phyloP scores from a whole-genome alignment of 257 asterid genomes.

The Penstemon davidsonii region DNA sequence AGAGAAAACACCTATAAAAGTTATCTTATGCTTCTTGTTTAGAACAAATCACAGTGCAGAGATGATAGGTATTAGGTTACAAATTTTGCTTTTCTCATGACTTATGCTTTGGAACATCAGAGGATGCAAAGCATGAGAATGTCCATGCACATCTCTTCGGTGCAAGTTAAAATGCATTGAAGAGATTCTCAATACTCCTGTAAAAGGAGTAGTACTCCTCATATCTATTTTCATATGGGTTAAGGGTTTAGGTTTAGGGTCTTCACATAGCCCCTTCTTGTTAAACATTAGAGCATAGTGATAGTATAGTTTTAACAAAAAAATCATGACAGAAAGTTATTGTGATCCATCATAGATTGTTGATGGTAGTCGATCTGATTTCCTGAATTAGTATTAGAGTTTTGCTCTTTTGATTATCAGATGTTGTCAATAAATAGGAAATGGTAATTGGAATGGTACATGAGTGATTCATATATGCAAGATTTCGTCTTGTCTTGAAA shows the following conservation, averaged over 20 bases:
- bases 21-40: constrained; percentile 12
- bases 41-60: constrained; percentile 2
- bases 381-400: constrained; percentile 3
- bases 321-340: not conserved
- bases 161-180: not conserved
- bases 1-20: not conserved
- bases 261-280: no score
- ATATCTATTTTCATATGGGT: no score
- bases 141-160: constrained; percentile 15
- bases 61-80: not conserved
- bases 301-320: no score
- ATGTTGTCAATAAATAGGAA: constrained; percentile 13
- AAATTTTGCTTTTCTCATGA: not conserved
- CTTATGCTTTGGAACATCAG: constrained; percentile 5
- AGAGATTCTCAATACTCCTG: no score
- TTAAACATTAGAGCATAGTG: no score
- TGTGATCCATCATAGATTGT: constrained; percentile 2
- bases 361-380: constrained; percentile 7
- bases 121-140: constrained; percentile 5
- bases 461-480: constrained; percentile 7
- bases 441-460: constrained; percentile 9
- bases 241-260: no score
- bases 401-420: constrained; percentile 10
- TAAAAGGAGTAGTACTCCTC: no score
- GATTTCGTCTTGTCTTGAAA: constrained; percentile 8